Conservation (phyloP, 768 basidiomycete species). For the Pleurotus sapidus region DNA sequence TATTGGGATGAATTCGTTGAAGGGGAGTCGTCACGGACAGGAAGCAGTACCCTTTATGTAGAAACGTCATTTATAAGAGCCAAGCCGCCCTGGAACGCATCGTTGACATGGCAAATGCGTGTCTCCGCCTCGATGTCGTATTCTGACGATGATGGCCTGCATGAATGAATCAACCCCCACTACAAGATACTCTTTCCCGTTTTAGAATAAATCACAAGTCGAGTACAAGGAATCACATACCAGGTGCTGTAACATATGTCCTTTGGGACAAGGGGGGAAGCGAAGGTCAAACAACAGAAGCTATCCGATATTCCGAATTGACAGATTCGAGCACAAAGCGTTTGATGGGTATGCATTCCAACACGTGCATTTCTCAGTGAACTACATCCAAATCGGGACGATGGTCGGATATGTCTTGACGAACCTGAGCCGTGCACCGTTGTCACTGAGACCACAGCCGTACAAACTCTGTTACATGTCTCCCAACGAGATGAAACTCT, state of each 20-base stretch:
- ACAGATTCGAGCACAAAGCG: background rate
- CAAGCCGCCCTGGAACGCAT: conserved; percentile 1
- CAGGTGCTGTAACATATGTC: background rate
- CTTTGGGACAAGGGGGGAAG: background rate
- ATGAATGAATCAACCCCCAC: conserved; percentile 7
- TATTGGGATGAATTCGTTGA: background rate
- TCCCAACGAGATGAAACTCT: too few relatives aligned
- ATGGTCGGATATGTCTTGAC: too few relatives aligned
- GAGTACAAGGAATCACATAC: conserved; percentile 7
- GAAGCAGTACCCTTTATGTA: background rate
- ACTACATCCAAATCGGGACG: too few relatives aligned
- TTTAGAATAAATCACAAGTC: conserved; percentile 5
- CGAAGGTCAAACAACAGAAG: background rate
- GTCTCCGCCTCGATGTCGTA: conserved; percentile 5
- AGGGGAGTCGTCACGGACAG: background rate
- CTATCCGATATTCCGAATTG: background rate
- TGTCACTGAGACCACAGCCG: too few relatives aligned
- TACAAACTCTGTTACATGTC: too few relatives aligned
- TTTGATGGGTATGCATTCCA: too few relatives aligned
- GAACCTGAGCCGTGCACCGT: too few relatives aligned
- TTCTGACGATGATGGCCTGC: conserved; percentile 7
- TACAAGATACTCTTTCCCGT: conserved; percentile 7
- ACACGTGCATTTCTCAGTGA: too few relatives aligned
- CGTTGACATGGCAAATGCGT: conserved; percentile 8
- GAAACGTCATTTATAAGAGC: conserved; percentile 1